Base-by-base conservation (phyloP, 2,329 filamentous ascomycete species). In the Cladosporium sp. region DNA sequence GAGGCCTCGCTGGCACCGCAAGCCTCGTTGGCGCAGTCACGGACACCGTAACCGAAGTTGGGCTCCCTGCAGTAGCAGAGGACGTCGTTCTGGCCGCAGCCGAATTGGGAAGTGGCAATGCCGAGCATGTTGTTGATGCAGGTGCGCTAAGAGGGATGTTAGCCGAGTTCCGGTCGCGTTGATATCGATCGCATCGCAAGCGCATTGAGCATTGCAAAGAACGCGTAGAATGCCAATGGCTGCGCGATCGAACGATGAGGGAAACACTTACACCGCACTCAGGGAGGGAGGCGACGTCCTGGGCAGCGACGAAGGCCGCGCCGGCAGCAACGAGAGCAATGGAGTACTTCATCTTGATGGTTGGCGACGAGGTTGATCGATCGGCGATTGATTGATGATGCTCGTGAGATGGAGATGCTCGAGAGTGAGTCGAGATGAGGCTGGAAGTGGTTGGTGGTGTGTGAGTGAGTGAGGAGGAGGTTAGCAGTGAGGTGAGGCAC, bases 31-130 rank as follows among this genome's bases (percentile, higher is more conserved):
- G 77, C 67, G 70, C 77, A 79, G 69, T 79, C 77, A 62, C 77
- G 76, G 29, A 79, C 72, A 68, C 77, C 77, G 69, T 75, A 77
- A 66, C 76, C 76, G 68, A 78, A 79, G 67, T 74, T 67, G 49
- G 69, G 70, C 64, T 75, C 70, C 53, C 65, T 67, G 74, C 77
- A 79, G 69, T 75, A 75, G 74, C 77, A 79, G 29, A 66, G 67
- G 26, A 72, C 70, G 69, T 79, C 72, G 67, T 70, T 71, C 18
- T 37, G 53, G 31, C 35, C 29, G 71, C 77, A 79, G 64, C 73
- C 72, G 65, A 78, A 71, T 16, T 71, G 35, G 35, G 66, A 58
- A 56, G 62, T 59, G 31, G 75, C 75, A 50, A 74, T 70, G 44
- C 62, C 66, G 64, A 76, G 65, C 77, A 79, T 78, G 74, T 76